Percentiles rank a stretch among this genome's conserved stretches.
These are phyloP conservation scores for Paramecium caudatum DNA, from an alignment of 73 alveolate genomes.

Conservation along the genomic window DNA sequence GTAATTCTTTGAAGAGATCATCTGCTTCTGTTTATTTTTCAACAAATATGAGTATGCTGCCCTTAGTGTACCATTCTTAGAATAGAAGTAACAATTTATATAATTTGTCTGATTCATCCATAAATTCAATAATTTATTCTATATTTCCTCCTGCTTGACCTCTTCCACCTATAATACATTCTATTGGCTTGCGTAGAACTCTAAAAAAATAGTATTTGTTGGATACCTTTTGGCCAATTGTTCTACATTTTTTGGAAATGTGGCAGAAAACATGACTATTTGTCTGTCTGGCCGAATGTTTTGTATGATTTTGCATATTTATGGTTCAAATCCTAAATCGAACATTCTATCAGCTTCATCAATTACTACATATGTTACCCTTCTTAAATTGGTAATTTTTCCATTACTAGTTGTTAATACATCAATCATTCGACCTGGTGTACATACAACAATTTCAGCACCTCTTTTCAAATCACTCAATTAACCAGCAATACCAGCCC, in stretches of 20 bases:
- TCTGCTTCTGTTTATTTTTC: slow-evolving; percentile 97
- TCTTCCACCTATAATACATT: slow-evolving; percentile 96
- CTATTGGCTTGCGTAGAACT: slow-evolving; percentile 82
- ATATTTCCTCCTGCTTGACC: slow-evolving; percentile 96
- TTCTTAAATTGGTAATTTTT: slow-evolving; percentile 94
- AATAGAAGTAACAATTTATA: slow-evolving; percentile 91
- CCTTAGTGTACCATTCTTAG: slow-evolving; percentile 88
- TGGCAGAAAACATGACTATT: slow-evolving; percentile 98
- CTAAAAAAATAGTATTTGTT: slow-evolving; percentile 75
- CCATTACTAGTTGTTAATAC: slow-evolving; percentile 96
- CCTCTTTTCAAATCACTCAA: slow-evolving; percentile 95
- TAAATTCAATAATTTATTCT: slow-evolving; percentile 94
- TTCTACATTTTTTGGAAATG: slow-evolving; percentile 97
- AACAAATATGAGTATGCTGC: slow-evolving; percentile 95
- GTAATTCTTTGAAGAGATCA: slow-evolving; percentile 93
- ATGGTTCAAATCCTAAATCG: slow-evolving; percentile 99
- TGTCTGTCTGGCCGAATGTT: slow-evolving; percentile 95
- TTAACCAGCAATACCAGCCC: slow-evolving; percentile 95
- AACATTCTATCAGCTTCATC: slow-evolving; percentile 99
- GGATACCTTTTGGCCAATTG: slow-evolving; percentile 92
- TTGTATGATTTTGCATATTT: slow-evolving; percentile 90
- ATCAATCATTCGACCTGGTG: slow-evolving; percentile 99
- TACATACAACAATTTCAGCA: slow-evolving; percentile 97
- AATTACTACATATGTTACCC: slow-evolving; percentile 97
- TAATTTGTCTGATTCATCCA: slow-evolving; percentile 92